phyloP scores from a whole-genome alignment of 2,329 filamentous ascomycete species.

The Falciphora oryzae region DNA sequence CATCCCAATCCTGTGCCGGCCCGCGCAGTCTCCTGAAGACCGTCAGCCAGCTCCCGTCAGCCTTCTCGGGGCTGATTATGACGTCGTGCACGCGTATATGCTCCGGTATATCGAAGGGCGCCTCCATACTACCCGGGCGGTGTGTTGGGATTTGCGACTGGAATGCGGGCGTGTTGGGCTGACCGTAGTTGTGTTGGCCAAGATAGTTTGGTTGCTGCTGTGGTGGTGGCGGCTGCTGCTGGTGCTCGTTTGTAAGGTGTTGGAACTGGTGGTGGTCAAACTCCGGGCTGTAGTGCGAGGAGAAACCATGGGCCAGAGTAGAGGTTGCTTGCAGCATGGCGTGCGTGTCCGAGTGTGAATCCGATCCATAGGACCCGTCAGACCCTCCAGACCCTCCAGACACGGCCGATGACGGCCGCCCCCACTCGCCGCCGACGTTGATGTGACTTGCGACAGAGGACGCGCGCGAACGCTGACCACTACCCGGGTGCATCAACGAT shows the following conservation, averaged over 20 bases:
- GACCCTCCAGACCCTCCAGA: not conserved
- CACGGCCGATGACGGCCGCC: not conserved
- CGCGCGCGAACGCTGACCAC: not conserved
- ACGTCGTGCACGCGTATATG: constrained; percentile 24
- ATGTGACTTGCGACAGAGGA: constrained; percentile 6
- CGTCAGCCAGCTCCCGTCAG: constrained; percentile 26
- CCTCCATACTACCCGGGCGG: constrained; percentile 16
- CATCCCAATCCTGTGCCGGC: constrained; percentile 24
- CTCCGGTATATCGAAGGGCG: constrained; percentile 28
- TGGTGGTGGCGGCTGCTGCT: not conserved
- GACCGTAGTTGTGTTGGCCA: not conserved
- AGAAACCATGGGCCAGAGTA: not conserved
- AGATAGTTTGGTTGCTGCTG: not conserved
- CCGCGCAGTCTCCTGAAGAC: constrained; percentile 25
- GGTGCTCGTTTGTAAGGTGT: not conserved
- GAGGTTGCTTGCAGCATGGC: not conserved
- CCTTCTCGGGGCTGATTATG: constrained; percentile 24
- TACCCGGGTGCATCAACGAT: not conserved
- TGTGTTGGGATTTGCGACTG: not conserved
- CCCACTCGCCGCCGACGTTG: not conserved
- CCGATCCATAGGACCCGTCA: not conserved
- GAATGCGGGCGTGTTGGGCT: not conserved
- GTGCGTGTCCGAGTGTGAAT: not conserved
- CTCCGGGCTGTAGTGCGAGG: not conserved
- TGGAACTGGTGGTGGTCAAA: not conserved